Conservation (phyloP, 1,284 basidiomycete genomes). For the Neotropicomus parvogracilis region DNA sequence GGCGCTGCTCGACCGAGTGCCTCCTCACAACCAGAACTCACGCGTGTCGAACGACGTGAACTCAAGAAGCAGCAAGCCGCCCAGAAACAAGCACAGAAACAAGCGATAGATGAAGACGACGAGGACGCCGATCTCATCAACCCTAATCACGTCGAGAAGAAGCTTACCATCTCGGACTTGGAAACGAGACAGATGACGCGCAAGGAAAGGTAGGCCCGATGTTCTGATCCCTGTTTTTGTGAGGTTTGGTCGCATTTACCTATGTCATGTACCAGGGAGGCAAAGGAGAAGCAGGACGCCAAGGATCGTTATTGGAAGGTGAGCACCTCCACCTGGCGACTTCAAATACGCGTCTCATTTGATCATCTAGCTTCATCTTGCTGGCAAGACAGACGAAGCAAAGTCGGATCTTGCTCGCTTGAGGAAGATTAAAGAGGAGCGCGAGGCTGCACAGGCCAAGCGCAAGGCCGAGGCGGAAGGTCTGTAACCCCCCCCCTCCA, state of each 20-base stretch:
- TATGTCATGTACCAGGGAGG: conserved; percentile 54
- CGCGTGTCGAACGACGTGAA: conserved; percentile 63
- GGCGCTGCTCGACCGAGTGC: conserved; percentile 30
- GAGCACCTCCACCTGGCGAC: conserved; percentile 10
- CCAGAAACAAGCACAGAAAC: conserved; percentile 41
- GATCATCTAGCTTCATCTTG: conserved; percentile 52
- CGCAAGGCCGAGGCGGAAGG: conserved; percentile 83
- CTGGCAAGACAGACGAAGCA: conserved; percentile 87
- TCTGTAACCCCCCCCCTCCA: conserved; percentile 31
- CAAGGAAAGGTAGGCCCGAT: conserved; percentile 59
- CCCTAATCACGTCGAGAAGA: conserved; percentile 66
- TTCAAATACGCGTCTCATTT: conserved; percentile 2
- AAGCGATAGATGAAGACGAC: conserved; percentile 43
- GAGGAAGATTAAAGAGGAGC: conserved; percentile 80
- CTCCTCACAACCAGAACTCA: conserved; percentile 44
- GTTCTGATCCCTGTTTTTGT: conserved; percentile 2
- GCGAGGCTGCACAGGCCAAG: conserved; percentile 81
- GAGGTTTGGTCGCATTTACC: conserved; percentile 1
- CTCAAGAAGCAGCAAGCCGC: conserved; percentile 68
- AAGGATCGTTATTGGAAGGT: conserved; percentile 85
- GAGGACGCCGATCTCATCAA: conserved; percentile 64
- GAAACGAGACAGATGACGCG: conserved; percentile 54
- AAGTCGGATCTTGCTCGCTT: conserved; percentile 83
- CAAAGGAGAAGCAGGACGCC: conserved; percentile 86
- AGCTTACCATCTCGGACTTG: conserved; percentile 63